phyloP scores from a whole-genome alignment of 768 basidiomycete species.

The Kwoniella sp. region DNA sequence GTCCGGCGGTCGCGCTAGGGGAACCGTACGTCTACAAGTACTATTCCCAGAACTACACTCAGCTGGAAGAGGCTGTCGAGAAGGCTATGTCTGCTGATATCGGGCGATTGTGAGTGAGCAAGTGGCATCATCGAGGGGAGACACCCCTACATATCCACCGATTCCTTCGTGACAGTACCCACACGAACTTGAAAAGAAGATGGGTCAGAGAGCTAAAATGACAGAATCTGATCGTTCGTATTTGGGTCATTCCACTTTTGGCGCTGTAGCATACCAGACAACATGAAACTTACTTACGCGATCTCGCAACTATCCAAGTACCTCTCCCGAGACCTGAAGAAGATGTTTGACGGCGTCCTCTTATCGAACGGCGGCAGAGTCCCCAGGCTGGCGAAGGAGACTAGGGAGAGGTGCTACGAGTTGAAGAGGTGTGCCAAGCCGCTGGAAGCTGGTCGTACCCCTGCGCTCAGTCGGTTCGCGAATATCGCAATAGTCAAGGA shows the following conservation, averaged over 20 bases:
- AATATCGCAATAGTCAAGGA: no score
- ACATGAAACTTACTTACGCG: slow-evolving; percentile 44
- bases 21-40: slow-evolving; percentile 54
- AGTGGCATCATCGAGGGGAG: not conserved
- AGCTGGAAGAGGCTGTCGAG: slow-evolving; percentile 37
- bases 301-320: slow-evolving; percentile 24
- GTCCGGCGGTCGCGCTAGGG: slow-evolving; percentile 49
- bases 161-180: not conserved
- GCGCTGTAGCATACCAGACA: slow-evolving; percentile 49
- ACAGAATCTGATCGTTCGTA: no score
- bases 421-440: slow-evolving; percentile 29
- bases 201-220: no score
- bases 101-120: slow-evolving; percentile 45
- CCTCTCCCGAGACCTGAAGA: slow-evolving; percentile 36
- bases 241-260: no score
- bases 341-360: slow-evolving; percentile 29
- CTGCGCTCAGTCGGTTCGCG: not conserved
- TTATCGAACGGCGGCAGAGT: slow-evolving; percentile 29
- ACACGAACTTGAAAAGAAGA: no score
- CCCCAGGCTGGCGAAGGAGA: slow-evolving; percentile 26
- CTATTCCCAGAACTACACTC: slow-evolving; percentile 38
- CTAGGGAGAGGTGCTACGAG: slow-evolving; percentile 42
- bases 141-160: no score
- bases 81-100: slow-evolving; percentile 44
- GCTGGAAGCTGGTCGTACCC: slow-evolving; percentile 24